phyloP scores from a whole-genome alignment of 1,284 basidiomycete genomes.

The Phenoliferia sp. region DNA sequence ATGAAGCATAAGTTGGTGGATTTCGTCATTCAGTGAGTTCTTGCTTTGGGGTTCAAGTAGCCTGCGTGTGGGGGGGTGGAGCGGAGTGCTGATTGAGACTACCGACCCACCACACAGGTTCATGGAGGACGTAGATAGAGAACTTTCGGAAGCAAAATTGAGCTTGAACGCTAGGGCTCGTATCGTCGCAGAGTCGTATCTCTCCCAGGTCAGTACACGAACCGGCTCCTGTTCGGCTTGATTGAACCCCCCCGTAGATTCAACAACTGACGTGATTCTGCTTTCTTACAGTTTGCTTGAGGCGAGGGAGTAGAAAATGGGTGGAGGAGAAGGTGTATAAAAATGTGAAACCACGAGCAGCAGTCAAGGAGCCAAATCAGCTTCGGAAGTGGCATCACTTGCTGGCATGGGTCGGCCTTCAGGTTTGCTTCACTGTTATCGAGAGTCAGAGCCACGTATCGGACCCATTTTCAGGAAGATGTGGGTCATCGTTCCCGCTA shows the following conservation, averaged over 20 bases:
- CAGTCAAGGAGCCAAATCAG: too few relatives aligned
- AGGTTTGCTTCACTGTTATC: too few relatives aligned
- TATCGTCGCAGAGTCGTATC: conserved; percentile 75
- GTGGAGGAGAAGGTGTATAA: not conserved
- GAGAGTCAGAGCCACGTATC: too few relatives aligned
- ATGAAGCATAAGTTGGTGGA: conserved; percentile 99
- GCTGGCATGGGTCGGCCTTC: too few relatives aligned
- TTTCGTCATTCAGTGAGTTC: conserved; percentile 87
- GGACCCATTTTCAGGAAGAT: too few relatives aligned
- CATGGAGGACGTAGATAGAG: conserved; percentile 47
- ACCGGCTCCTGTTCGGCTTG: not conserved
- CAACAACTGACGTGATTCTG: not conserved
- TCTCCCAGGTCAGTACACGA: conserved; percentile 15
- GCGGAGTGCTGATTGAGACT: not conserved
- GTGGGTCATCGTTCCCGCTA: too few relatives aligned
- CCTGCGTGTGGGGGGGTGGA: not conserved
- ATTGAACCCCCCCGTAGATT: not conserved
- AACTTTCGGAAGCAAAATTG: conserved; percentile 57
- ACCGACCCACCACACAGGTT: too few relatives aligned
- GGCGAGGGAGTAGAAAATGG: not conserved
- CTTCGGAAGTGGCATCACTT: too few relatives aligned
- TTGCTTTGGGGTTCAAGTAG: not conserved
- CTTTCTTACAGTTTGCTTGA: not conserved
- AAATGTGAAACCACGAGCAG: not conserved
- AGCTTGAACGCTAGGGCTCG: conserved; percentile 90